Percentiles rank a stretch among this genome's conserved stretches.
Evolutionary conservation across 1,284 basidiomycete genomes (phyloP).

Genomic region (Tilletia horrida): DNA sequence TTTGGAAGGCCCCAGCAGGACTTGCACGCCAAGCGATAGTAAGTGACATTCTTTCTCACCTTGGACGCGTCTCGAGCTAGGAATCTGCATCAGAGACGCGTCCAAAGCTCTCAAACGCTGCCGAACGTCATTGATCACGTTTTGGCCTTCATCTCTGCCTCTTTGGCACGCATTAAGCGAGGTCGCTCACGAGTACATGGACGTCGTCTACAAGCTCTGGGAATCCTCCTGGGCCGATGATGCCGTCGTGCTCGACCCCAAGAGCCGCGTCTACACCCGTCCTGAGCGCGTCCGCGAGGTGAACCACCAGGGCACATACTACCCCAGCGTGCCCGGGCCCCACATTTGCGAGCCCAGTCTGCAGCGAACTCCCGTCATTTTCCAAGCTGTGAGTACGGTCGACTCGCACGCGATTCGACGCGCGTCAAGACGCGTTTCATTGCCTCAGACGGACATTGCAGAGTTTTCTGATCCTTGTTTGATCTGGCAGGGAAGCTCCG

Average conservation of each 20-base stretch:
- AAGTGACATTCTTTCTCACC: slow-evolving; percentile 9
- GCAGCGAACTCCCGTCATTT: slow-evolving; percentile 54
- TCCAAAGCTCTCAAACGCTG: no score
- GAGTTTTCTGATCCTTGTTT: no score
- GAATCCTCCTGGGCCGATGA: slow-evolving; percentile 56
- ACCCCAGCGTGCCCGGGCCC: slow-evolving; percentile 47
- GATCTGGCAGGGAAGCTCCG: slow-evolving; percentile 39
- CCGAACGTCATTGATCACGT: no score
- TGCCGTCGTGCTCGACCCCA: slow-evolving; percentile 42
- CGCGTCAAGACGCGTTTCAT: no score
- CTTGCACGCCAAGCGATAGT: slow-evolving; percentile 41
- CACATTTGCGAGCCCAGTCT: slow-evolving; percentile 54
- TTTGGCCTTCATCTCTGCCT: no score
- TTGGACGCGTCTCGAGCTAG: no score
- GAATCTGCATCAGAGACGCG: no score
- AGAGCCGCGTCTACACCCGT: slow-evolving; percentile 39
- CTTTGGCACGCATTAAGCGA: slow-evolving; percentile 22
- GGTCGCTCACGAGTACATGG: slow-evolving; percentile 36
- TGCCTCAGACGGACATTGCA: no score
- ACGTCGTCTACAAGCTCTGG: slow-evolving; percentile 56
- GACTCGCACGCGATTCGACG: no score
- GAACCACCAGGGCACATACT: slow-evolving; percentile 49
- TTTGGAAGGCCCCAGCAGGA: slow-evolving; percentile 46
- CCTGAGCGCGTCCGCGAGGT: slow-evolving; percentile 50
- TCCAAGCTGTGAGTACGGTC: slow-evolving; percentile 42